Evolutionary conservation across 2,329 filamentous ascomycete species (phyloP).

Genomic region (Fusarium dlaminii): DNA sequence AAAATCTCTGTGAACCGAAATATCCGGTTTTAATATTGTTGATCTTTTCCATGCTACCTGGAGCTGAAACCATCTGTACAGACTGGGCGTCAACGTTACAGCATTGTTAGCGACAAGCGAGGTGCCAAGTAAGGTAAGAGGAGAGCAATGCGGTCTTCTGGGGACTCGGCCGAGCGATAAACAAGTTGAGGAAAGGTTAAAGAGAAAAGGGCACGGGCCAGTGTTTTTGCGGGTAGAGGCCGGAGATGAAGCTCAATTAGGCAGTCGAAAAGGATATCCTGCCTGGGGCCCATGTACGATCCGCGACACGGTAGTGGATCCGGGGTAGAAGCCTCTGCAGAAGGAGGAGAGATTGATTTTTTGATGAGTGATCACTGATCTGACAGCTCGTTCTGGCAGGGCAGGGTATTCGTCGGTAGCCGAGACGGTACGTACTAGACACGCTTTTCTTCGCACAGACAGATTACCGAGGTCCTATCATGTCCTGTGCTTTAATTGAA

Average conservation of each 20-base stretch:
- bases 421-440: conserved; percentile 11
- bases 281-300: conserved; percentile 37
- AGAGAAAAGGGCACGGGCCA: conserved; percentile 6
- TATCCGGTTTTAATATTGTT: conserved; percentile 23
- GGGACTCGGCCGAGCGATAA: conserved; percentile 43
- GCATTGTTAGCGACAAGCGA: conserved; percentile 21
- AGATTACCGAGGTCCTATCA: conserved; percentile 33
- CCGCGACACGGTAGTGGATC: conserved; percentile 42
- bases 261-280: conserved; percentile 31
- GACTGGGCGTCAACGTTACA: conserved; percentile 22
- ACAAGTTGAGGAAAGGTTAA: not conserved
- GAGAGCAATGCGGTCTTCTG: conserved; percentile 28
- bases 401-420: conserved; percentile 12
- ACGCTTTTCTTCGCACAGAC: conserved; percentile 10
- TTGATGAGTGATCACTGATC: conserved; percentile 26
- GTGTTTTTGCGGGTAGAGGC: not conserved
- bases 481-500: conserved; percentile 16
- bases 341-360: conserved; percentile 23
- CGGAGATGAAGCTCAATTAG: conserved; percentile 44
- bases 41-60: conserved; percentile 37
- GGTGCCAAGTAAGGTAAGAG: not conserved
- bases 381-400: conserved; percentile 13
- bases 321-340: conserved; percentile 39
- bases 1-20: conserved; percentile 28
- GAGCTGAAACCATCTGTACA: conserved; percentile 38